These are phyloP conservation scores for Cymodocea nodosa DNA, from an alignment of 116 monocot species.

Conservation along the genomic window DNA sequence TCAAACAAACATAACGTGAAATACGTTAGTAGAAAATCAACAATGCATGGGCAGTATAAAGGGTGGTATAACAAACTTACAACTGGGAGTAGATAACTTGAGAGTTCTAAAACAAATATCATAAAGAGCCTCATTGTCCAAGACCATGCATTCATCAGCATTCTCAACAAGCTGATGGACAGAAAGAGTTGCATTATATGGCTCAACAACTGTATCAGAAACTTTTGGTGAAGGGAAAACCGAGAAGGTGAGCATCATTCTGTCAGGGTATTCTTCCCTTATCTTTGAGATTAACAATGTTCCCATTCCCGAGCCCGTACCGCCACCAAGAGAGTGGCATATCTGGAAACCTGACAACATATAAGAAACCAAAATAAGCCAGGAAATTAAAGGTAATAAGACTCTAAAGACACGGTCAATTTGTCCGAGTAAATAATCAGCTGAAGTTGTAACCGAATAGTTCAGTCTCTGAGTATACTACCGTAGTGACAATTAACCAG, in stretches of 20 bases:
- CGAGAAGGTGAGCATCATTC: slow-evolving; percentile 26
- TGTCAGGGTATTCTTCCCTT: slow-evolving; percentile 25
- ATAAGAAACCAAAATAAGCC: background rate
- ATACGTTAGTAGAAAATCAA: no score
- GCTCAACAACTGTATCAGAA: slow-evolving; percentile 25
- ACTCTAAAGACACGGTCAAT: background rate
- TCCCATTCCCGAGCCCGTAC: slow-evolving; percentile 25
- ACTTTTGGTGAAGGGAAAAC: slow-evolving; percentile 23
- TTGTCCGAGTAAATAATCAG: background rate
- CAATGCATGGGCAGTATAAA: no score
- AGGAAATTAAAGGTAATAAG: background rate
- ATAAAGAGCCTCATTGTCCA: slow-evolving; percentile 22
- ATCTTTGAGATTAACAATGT: slow-evolving; percentile 23
- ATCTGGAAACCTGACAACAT: slow-evolving; percentile 17
- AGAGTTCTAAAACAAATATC: slow-evolving; percentile 26
- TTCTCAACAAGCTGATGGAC: slow-evolving; percentile 29
- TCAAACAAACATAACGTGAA: no score
- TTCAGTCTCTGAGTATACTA: no score
- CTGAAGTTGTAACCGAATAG: no score
- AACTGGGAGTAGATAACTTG: slow-evolving; percentile 23
- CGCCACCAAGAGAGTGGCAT: slow-evolving; percentile 24
- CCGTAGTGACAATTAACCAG: no score
- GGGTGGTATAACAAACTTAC: slow-evolving; percentile 7
- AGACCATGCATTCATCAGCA: slow-evolving; percentile 24
- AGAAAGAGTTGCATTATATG: slow-evolving; percentile 25